Base-by-base conservation (phyloP, 768 basidiomycete species). In the Hygrocybe punicea region DNA sequence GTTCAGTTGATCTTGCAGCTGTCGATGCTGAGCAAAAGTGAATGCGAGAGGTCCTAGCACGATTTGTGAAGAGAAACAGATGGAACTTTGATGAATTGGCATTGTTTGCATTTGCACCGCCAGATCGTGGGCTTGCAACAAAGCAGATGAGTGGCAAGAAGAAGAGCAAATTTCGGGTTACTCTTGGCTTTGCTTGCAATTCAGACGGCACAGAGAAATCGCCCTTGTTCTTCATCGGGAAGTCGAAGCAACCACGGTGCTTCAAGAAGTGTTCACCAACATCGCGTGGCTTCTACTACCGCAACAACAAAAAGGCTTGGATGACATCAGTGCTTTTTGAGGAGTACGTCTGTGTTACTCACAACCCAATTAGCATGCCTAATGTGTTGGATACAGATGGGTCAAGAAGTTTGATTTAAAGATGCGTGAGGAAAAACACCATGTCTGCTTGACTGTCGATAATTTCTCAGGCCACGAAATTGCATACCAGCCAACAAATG, bases 301-400 rank as follows among this genome's bases (percentile, higher is more conserved):
- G 63, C 3, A 66, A 69, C 58, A 75, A 76, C 62, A 68, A 63
- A 57, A 77, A 63, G 51, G 69, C 72, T 4, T 76, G 75, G 74
- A 76, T 78, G 76, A 76, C 65, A 44, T 23, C 58, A 14, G 57
- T 58, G 4, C 50, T 74, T 1, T 77, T 70, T 58, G 61, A 74
- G 56, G 71, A 74, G 67, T 76, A 39, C 49, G 67, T 65, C 48
- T 19, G 23, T 34, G n/a, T 44, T 34, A 46, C 14, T 49, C 19
- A 19, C 39, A 16, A 40, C 19, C 29, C 51, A 23, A 9, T n/a
- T 29, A 19, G 10, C 23, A 35, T 35, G 33, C 9, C 16, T 17
- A 55, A 33, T 29, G 5, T 35, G 33, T 23, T 24, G 29, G 29
- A 19, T 10, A 56, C 46, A 69, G 68, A 50, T 71, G 63, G 55